Percentiles rank a stretch among this genome's conserved stretches.
phyloP scores from a whole-genome alignment of 139 green algal genomes.

The Tetradesmus lagerheimii region DNA sequence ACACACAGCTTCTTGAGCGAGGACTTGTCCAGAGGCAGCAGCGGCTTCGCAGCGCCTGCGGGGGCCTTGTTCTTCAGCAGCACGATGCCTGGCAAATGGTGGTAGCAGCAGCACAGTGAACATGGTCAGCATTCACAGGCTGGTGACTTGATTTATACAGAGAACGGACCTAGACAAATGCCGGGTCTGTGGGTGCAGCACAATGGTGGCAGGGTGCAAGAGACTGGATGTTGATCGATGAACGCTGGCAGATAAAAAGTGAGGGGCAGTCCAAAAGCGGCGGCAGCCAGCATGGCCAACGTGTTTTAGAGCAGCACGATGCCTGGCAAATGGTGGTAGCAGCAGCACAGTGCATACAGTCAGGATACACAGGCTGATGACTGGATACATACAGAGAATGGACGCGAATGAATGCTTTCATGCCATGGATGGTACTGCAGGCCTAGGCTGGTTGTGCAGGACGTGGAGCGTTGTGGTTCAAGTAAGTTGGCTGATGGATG shows the following conservation, averaged over 20 bases:
- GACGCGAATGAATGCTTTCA: too few relatives aligned
- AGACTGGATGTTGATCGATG: not conserved
- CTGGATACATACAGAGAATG: too few relatives aligned
- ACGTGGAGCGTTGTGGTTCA: too few relatives aligned
- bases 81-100: conserved; percentile 5
- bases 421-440: too few relatives aligned
- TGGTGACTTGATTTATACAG: too few relatives aligned
- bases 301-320: conserved; percentile 43
- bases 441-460: too few relatives aligned
- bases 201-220: not conserved
- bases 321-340: not conserved
- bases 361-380: not conserved
- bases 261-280: not conserved
- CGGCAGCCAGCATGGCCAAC: too few relatives aligned
- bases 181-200: not conserved
- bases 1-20: conserved; percentile 39
- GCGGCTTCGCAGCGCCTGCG: not conserved
- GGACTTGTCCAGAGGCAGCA: conserved; percentile 29
- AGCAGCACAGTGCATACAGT: too few relatives aligned
- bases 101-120: too few relatives aligned
- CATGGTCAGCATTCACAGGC: not conserved
- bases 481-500: too few relatives aligned
- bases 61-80: conserved; percentile 34
- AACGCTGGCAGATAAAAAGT: too few relatives aligned
- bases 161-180: too few relatives aligned